Percentiles rank a stretch among this genome's conserved stretches.
Evolutionary conservation across 305 asterid species (phyloP).

Genomic region (Fraxinus sp.): DNA sequence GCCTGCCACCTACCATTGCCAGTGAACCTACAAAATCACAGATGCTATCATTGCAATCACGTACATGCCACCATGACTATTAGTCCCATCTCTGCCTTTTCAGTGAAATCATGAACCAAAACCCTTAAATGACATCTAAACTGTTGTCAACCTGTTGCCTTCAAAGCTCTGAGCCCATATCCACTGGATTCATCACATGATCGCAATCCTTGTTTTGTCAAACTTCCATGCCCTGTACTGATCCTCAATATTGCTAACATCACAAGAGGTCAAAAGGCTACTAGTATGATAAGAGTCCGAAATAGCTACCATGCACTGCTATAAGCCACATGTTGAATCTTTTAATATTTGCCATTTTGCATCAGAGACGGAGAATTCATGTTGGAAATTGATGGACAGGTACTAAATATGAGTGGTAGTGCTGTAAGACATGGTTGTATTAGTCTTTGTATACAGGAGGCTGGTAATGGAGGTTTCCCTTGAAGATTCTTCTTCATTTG

Average conservation of each 20-base stretch:
- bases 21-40: background rate
- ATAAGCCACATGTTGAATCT: background rate
- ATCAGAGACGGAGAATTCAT: background rate
- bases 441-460: background rate
- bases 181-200: background rate
- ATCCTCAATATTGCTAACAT: background rate
- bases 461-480: background rate
- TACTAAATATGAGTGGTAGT: background rate
- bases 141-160: background rate
- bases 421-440: background rate
- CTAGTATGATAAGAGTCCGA: background rate
- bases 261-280: background rate
- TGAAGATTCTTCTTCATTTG: background rate
- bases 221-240: background rate
- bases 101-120: background rate
- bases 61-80: background rate
- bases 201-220: background rate
- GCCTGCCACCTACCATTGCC: background rate
- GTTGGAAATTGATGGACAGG: background rate
- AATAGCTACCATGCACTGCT: background rate
- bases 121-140: background rate
- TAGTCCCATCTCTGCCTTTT: background rate
- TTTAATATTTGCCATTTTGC: background rate
- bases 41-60: background rate
- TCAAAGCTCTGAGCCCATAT: background rate